These are phyloP conservation scores for Phylloporus arenicola DNA, from an alignment of 768 basidiomycete species.

Conservation along the genomic window DNA sequence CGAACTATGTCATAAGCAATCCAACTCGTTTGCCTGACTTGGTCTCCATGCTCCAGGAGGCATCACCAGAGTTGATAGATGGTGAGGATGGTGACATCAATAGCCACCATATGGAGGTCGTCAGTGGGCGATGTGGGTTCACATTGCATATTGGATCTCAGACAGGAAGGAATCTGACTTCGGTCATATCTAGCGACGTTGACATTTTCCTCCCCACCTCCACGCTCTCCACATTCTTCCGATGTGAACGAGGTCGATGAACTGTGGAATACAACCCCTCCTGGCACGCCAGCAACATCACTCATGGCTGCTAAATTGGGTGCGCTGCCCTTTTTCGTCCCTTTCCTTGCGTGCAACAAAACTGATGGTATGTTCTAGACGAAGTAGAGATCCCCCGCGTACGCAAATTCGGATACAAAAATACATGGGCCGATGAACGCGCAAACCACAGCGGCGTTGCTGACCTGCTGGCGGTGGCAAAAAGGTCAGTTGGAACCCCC, in stretches of 20 bases:
- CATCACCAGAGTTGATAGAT: conserved; percentile 26
- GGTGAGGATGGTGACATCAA: conserved; percentile 42
- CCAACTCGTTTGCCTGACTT: conserved; percentile 24
- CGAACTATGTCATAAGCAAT: conserved; percentile 3
- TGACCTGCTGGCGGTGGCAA: conserved; percentile 12
- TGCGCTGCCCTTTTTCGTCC: conserved; percentile 19
- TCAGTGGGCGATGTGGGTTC: conserved; percentile 62
- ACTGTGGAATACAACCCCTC: conserved; percentile 44
- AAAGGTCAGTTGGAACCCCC: conserved; percentile 18
- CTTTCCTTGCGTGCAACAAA: conserved; percentile 1
- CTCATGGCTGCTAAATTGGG: conserved; percentile 48
- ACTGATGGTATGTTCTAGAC: conserved; percentile 31
- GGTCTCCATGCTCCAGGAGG: conserved; percentile 19
- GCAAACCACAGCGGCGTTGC: conserved; percentile 1
- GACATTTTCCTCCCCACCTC: conserved; percentile 41
- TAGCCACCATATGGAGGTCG: conserved; percentile 49
- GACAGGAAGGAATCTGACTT: conserved; percentile 3
- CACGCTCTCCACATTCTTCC: conserved; percentile 32
- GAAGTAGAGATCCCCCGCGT: conserved; percentile 50
- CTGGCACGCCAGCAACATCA: conserved; percentile 38
- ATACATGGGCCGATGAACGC: conserved; percentile 5
- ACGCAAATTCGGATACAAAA: conserved; percentile 39
- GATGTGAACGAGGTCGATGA: conserved; percentile 47
- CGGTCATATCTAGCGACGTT: conserved; percentile 16
- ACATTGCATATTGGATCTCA: neutral